Percentiles rank a stretch among this genome's conserved stretches.
Conservation (phyloP, 2,329 filamentous ascomycete species). For the Triangularia setosa region DNA sequence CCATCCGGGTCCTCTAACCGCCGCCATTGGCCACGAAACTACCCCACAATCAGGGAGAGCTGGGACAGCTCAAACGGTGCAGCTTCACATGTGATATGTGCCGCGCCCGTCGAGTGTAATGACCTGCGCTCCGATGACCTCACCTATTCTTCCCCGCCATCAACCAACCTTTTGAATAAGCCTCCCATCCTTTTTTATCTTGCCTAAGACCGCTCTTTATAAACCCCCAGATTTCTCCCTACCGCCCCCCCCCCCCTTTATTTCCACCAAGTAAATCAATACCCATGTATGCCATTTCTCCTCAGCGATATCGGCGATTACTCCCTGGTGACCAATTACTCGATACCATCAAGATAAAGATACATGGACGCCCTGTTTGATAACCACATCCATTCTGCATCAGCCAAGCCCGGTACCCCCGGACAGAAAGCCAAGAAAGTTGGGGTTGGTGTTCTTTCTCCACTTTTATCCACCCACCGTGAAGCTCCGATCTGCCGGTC, state of each 20-base stretch:
- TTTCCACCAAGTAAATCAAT: too few species aligned
- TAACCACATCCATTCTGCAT: background rate
- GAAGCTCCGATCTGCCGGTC: constrained; percentile 27
- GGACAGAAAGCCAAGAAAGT: constrained; percentile 4
- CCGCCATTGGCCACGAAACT: constrained; percentile 6
- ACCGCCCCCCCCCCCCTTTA: too few species aligned
- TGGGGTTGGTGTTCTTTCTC: background rate
- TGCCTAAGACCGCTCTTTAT: background rate
- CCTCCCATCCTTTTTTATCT: background rate
- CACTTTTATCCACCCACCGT: background rate
- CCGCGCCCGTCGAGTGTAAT: background rate
- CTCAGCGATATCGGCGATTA: background rate
- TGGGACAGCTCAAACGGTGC: background rate
- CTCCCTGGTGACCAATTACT: background rate
- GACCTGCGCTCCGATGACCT: background rate
- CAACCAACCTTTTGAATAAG: background rate
- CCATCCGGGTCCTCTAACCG: constrained; percentile 13
- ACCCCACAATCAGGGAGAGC: background rate
- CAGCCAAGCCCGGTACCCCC: background rate
- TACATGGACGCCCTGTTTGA: too few species aligned
- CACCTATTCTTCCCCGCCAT: constrained; percentile 3
- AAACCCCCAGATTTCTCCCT: background rate
- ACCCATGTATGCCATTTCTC: background rate
- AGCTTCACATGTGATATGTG: constrained; percentile 16
- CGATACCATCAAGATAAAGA: background rate